Percentiles rank a stretch among this genome's conserved stretches.
phyloP scores from a whole-genome alignment of 164 flowering plant species.

The Berberis vulgaris region DNA sequence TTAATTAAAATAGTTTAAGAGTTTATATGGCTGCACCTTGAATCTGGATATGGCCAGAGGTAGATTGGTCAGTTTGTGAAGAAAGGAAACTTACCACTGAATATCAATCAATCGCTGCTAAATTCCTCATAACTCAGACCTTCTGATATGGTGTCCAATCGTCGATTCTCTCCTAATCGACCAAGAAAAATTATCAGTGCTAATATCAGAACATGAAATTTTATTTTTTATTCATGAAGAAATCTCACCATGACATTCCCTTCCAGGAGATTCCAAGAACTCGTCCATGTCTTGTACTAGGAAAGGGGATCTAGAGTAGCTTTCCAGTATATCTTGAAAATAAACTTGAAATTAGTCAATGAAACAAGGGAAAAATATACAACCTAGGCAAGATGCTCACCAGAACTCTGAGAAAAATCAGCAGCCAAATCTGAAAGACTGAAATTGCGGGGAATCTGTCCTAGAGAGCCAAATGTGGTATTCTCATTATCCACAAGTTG shows the following conservation, averaged over 20 bases:
- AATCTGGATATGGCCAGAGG: neutral
- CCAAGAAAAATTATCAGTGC: slow-evolving; percentile 10
- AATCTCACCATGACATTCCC: slow-evolving; percentile 46
- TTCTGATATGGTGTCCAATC: slow-evolving; percentile 29
- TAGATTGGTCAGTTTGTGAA: neutral
- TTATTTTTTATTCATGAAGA: neutral
- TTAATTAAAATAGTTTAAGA: neutral
- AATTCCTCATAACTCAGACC: slow-evolving; percentile 29
- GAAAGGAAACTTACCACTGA: slow-evolving; percentile 3
- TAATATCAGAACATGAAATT: neutral
- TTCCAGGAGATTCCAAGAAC: slow-evolving; percentile 47
- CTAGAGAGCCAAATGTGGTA: slow-evolving; percentile 57
- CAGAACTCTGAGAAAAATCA: slow-evolving; percentile 60
- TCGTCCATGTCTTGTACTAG: slow-evolving; percentile 36
- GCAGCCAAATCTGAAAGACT: slow-evolving; percentile 86
- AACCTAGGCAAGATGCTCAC: slow-evolving; percentile 19
- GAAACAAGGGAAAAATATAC: neutral
- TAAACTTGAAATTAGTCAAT: slow-evolving; percentile 2
- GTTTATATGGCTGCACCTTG: neutral
- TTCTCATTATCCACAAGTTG: slow-evolving; percentile 43
- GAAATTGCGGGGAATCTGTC: slow-evolving; percentile 73
- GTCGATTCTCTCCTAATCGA: slow-evolving; percentile 38
- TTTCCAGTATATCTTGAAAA: slow-evolving; percentile 60
- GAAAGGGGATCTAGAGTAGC: slow-evolving; percentile 61
- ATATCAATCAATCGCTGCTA: slow-evolving; percentile 22